Conservation (phyloP, 257 asterid species). For the Fraxinus excelsior region DNA sequence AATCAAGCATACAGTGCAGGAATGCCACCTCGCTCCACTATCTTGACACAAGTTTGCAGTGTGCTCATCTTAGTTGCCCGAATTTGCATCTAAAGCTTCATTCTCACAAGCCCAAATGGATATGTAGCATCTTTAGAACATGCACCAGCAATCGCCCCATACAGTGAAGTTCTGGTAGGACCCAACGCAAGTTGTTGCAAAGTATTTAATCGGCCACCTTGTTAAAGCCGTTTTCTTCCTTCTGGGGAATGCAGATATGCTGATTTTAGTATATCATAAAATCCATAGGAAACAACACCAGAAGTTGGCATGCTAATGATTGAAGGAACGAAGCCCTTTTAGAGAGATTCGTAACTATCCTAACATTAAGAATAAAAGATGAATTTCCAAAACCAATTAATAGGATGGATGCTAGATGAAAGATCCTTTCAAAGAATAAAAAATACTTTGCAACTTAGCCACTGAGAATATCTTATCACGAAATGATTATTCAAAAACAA, state of each 20-base stretch:
- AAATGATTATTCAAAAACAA: background rate
- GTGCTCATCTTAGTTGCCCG: slow-evolving; percentile 76
- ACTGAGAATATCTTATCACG: background rate
- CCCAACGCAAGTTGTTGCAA: slow-evolving; percentile 92
- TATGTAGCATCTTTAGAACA: slow-evolving; percentile 96
- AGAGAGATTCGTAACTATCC: slow-evolving; percentile 89
- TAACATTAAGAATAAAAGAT: slow-evolving; percentile 27
- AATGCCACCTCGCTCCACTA: slow-evolving; percentile 84
- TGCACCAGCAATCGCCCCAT: slow-evolving; percentile 96
- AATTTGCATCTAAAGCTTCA: slow-evolving; percentile 97
- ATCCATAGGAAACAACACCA: slow-evolving; percentile 97
- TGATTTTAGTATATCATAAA: slow-evolving; percentile 85
- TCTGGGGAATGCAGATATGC: slow-evolving; percentile 77
- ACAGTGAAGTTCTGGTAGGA: slow-evolving; percentile 66
- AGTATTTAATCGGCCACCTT: slow-evolving; percentile 69
- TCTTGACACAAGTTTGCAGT: slow-evolving; percentile 67
- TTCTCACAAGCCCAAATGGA: slow-evolving; percentile 96
- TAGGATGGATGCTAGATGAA: background rate
- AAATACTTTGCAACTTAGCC: background rate
- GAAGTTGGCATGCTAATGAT: slow-evolving; percentile 98
- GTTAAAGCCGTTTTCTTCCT: slow-evolving; percentile 67
- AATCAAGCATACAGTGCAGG: slow-evolving; percentile 89
- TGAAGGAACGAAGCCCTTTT: slow-evolving; percentile 89
- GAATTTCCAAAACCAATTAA: slow-evolving; percentile 22
- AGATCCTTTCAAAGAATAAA: background rate